Conservation (phyloP, 129 eudicot species). For the Sambucus nigra region DNA sequence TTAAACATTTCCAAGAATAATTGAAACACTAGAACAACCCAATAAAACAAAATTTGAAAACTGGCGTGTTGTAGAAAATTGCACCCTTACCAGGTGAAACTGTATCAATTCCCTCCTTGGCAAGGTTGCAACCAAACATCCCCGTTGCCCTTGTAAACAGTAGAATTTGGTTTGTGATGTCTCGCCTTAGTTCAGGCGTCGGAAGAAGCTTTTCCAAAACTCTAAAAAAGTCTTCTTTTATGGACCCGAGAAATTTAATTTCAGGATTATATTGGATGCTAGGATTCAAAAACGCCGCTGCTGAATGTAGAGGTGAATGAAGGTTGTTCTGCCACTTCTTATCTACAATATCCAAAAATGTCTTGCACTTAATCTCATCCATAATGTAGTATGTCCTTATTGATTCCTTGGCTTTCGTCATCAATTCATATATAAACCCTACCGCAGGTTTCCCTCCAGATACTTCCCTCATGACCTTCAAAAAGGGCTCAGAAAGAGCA, state of each 20-base stretch:
- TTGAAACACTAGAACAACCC: slow-evolving; percentile 2
- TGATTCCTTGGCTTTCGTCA: slow-evolving; percentile 88
- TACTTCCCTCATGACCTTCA: slow-evolving; percentile 79
- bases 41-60: no score
- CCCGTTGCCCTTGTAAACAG: slow-evolving; percentile 67
- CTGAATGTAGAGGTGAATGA: slow-evolving; percentile 84
- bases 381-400: slow-evolving; percentile 85
- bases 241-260: slow-evolving; percentile 64
- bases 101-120: slow-evolving; percentile 84
- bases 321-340: slow-evolving; percentile 81
- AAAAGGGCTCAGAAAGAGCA: slow-evolving; percentile 82
- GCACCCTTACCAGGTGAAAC: slow-evolving; percentile 65
- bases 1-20: background rate
- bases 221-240: slow-evolving; percentile 75
- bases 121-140: slow-evolving; percentile 93
- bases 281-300: slow-evolving; percentile 92
- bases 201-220: slow-evolving; percentile 83
- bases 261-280: slow-evolving; percentile 91
- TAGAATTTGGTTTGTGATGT: slow-evolving; percentile 74
- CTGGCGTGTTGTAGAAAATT: background rate
- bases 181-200: slow-evolving; percentile 76
- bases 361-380: slow-evolving; percentile 94
- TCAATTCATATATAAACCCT: slow-evolving; percentile 73
- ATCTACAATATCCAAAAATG: slow-evolving; percentile 80
- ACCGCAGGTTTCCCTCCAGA: slow-evolving; percentile 78